These are phyloP conservation scores for Xylariales sp. DNA, from an alignment of 2,329 filamentous ascomycete species.

Conservation along the genomic window DNA sequence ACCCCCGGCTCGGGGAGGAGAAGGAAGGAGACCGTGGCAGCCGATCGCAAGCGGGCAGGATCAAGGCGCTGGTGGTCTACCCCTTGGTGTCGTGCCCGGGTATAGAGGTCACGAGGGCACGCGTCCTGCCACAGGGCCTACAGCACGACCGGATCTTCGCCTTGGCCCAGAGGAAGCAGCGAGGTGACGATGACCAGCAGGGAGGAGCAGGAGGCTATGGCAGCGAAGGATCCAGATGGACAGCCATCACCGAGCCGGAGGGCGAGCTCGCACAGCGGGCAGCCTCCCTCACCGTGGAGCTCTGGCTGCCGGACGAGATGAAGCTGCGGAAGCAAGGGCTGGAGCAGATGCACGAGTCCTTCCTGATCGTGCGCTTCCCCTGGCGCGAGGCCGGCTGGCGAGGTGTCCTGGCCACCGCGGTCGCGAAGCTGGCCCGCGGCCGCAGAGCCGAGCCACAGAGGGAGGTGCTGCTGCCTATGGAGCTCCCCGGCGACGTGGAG, in stretches of 20 bases:
- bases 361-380: slow-evolving; percentile 64
- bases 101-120: slow-evolving; percentile 64
- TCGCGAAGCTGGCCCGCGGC: slow-evolving; percentile 48
- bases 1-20: slow-evolving; percentile 13
- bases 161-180: slow-evolving; percentile 64
- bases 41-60: slow-evolving; percentile 16
- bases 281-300: slow-evolving; percentile 62
- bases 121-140: slow-evolving; percentile 65
- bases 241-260: slow-evolving; percentile 69
- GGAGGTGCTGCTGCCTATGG: slow-evolving; percentile 63
- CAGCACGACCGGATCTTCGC: slow-evolving; percentile 79
- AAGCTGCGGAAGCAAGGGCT: slow-evolving; percentile 49
- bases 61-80: slow-evolving; percentile 71
- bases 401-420: slow-evolving; percentile 38
- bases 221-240: slow-evolving; percentile 49
- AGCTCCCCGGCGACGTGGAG: slow-evolving; percentile 52
- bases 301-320: slow-evolving; percentile 64
- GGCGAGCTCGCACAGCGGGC: slow-evolving; percentile 66
- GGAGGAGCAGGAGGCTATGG: slow-evolving; percentile 38
- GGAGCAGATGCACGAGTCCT: slow-evolving; percentile 50
- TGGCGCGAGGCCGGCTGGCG: slow-evolving; percentile 46
- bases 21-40: no score
- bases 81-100: slow-evolving; percentile 79
- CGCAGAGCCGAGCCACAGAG: slow-evolving; percentile 50
- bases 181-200: slow-evolving; percentile 35